phyloP scores from a whole-genome alignment of 1,284 basidiomycete genomes.

The Coriolopsis trogii region DNA sequence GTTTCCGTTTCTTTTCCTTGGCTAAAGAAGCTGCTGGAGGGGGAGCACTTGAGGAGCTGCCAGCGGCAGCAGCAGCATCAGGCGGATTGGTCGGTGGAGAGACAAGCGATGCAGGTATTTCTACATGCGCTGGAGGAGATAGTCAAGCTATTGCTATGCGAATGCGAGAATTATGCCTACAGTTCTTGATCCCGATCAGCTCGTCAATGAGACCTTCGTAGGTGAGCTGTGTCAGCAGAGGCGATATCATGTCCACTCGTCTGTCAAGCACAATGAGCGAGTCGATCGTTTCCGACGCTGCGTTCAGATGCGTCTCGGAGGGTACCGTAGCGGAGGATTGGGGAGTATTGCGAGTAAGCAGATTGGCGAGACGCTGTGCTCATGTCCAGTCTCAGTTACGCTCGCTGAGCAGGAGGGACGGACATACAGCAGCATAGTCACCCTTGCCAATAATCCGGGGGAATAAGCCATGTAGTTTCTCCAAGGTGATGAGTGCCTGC shows the following conservation, averaged over 20 bases:
- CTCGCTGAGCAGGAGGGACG: background rate
- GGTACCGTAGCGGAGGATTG: slow-evolving; percentile 39
- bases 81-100: slow-evolving; percentile 51
- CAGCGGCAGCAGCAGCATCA: slow-evolving; percentile 46
- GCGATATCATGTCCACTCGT: slow-evolving; percentile 94
- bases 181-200: slow-evolving; percentile 86
- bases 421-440: slow-evolving; percentile 79
- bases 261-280: slow-evolving; percentile 90
- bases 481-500: slow-evolving; percentile 84
- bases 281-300: slow-evolving; percentile 71
- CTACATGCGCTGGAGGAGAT: slow-evolving; percentile 74
- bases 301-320: slow-evolving; percentile 43
- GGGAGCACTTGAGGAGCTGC: slow-evolving; percentile 44
- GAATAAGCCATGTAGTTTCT: slow-evolving; percentile 88
- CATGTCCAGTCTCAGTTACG: background rate
- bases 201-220: slow-evolving; percentile 99
- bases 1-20: slow-evolving; percentile 85
- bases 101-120: slow-evolving; percentile 83
- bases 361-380: slow-evolving; percentile 71
- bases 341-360: slow-evolving; percentile 67
- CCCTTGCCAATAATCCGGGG: slow-evolving; percentile 95
- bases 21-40: slow-evolving; percentile 43
- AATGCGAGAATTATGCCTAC: slow-evolving; percentile 46
- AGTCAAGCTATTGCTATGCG: slow-evolving; percentile 4
- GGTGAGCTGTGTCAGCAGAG: slow-evolving; percentile 93